Conservation (phyloP, 2,329 filamentous ascomycete species). For the Macrophomina tecta region DNA sequence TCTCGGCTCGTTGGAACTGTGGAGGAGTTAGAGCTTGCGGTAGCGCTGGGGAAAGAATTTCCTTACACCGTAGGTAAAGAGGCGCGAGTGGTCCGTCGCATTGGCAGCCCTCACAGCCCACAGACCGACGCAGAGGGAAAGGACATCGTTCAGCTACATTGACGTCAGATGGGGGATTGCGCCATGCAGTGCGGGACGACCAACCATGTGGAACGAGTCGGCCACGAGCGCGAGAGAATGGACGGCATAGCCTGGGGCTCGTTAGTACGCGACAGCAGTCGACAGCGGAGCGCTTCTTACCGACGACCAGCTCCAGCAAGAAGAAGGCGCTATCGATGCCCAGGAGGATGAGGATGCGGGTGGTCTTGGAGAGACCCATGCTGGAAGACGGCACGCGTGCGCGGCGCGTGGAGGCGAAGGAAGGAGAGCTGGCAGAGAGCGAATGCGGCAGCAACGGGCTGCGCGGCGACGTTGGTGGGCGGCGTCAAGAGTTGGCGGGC, state of each 20-base stretch:
- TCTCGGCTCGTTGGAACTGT: constrained; percentile 96
- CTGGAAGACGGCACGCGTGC: constrained; percentile 29
- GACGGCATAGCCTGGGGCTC: constrained; percentile 71
- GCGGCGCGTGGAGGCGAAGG: constrained; percentile 8
- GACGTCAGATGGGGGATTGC: constrained; percentile 30
- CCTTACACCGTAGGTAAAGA: constrained; percentile 91
- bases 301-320: constrained; percentile 82
- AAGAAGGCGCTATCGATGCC: constrained; percentile 90
- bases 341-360: constrained; percentile 90
- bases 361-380: constrained; percentile 92
- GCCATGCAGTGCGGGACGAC: constrained; percentile 35
- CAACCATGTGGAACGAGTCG: constrained; percentile 97
- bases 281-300: constrained; percentile 42
- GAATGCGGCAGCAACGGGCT: background rate
- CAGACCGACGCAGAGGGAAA: constrained; percentile 87
- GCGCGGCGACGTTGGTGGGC: background rate
- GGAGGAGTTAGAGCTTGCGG: background rate
- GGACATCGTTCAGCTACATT: constrained; percentile 87
- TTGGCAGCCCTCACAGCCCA: constrained; percentile 94
- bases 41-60: background rate
- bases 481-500: background rate
- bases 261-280: constrained; percentile 26
- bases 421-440: background rate
- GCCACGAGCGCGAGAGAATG: constrained; percentile 92
- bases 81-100: constrained; percentile 79